phyloP scores from a whole-genome alignment of 1,284 basidiomycete species.

The Puccinia triticina region DNA sequence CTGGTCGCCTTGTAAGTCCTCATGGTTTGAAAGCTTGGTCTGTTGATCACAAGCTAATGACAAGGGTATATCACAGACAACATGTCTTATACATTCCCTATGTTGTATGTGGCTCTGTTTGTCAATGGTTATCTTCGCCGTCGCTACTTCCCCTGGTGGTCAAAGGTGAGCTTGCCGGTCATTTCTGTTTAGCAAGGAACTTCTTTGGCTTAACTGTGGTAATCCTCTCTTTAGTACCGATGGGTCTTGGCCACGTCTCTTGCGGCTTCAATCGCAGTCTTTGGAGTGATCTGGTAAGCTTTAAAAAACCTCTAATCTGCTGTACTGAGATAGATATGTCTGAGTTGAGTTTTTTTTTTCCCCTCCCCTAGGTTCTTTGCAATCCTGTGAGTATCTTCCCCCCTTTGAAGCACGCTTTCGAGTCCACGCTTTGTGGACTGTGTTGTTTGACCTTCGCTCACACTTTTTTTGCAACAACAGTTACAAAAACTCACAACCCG shows the following conservation, averaged over 20 bases:
- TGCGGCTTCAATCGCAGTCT: constrained; percentile 45
- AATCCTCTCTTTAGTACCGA: constrained; percentile 27
- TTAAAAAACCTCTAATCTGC: background rate
- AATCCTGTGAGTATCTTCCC: constrained; percentile 31
- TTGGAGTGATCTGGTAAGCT: constrained; percentile 45
- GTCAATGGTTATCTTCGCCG: constrained; percentile 42
- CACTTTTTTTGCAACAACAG: background rate
- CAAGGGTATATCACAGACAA: constrained; percentile 18
- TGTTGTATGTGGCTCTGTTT: constrained; percentile 36
- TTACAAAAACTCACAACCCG: constrained; percentile 38
- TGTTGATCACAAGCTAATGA: background rate
- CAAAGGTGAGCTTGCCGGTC: constrained; percentile 7
- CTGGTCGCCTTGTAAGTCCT: constrained; percentile 44
- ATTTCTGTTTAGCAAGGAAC: background rate
- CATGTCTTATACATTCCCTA: constrained; percentile 46
- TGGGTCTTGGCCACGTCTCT: constrained; percentile 50
- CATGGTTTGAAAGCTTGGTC: background rate
- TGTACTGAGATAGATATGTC: background rate
- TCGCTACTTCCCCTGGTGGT: constrained; percentile 43
- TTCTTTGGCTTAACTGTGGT: background rate
- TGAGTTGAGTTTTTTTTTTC: background rate
- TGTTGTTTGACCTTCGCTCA: background rate
- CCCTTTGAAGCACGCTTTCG: background rate
- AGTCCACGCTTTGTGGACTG: background rate
- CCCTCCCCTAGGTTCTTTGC: constrained; percentile 30